Evolutionary conservation across 257 asterid genomes (phyloP), one percentile per base, ranked within the genome.

Genomic region (Asclepias syriaca): DNA sequence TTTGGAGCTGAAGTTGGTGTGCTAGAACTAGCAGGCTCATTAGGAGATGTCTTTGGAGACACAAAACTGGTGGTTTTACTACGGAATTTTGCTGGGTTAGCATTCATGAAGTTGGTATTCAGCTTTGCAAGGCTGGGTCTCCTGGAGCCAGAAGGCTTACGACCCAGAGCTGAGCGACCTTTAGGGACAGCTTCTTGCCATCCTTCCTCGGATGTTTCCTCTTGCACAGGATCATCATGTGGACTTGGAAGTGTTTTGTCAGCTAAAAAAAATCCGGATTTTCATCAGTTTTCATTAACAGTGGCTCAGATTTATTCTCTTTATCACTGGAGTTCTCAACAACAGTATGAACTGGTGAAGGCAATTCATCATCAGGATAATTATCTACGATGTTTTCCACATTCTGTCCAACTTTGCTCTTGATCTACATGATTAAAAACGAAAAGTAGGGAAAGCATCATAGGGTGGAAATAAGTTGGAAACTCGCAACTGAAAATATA

Each of bases 101-200:
- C 77, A 78, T 83, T 88, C 70, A 63, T 53, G 79, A 84, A 88
- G 84, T 88, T 88, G 75, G 96, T 89, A 83, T 87, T 89, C 77
- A 89, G 57, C 77, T 91, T 89, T 65, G 88, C 88, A 72, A 91
- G 97, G 78, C 73, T 86, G 39, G 96, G 95, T 82, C 84, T 85
- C 77, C 87, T 84, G 15, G 96, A 86, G 79, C 83, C 82, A 72
- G 88, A 77, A 68, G 88, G 73, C 83, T 89, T 89, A 70, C 95
- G 92, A 59, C 82, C 76, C 76, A 72, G 66, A 8, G 72, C 71
- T 19, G 94, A 83, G 50, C 97, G 93, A 13, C 96, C 92, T 82
- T 86, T 91, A 21, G 94, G 96, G 43, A 79, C 68, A 81, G 97
- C 97, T 81, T 91, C 97, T 83, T 89, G 97, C 97, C 97, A 91